Base-by-base conservation (phyloP, 257 asterid species). In the Linderniella brevidens region DNA sequence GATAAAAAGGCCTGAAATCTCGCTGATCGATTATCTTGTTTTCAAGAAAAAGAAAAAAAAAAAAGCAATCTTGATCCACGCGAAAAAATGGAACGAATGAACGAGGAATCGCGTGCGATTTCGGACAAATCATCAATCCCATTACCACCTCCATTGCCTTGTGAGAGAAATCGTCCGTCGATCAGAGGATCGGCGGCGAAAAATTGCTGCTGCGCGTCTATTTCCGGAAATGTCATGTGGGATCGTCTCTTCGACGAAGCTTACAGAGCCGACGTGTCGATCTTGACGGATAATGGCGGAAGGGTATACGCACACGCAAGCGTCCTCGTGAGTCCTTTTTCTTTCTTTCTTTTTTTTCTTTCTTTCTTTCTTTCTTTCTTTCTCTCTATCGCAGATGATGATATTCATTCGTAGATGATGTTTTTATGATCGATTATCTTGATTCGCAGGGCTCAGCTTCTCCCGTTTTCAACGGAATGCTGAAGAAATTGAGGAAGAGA, bases 221-320 rank as follows among this genome's bases (percentile, higher is more conserved):
- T 46, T 35, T 54, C 69, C 1, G 60, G 57, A 54, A 75, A 65
- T 38, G 52, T 42, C 39, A 35, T 73, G 0, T 54, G 62, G 70
- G 95, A 88, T 40, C 78, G 74, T 54, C 86, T 88, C 53, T 84
- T 88, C 19, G 92, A 84, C 39, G 85, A 84, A 64, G 95, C 64
- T 52, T 78, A 78, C 42, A 58, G 93, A 62, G 95, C 97, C 8
- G 95, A 83, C 58, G 86, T 87, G 40, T 58, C 69, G 0, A 67
- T 87, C 39, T 50, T 48, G 7, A 78, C 81, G 1, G 83, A 73
- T 8, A 60, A 57, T 25, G 84, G 77, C 10, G 70, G 59, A 8
- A 41, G 68, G 46, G 66, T 88, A 65, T 80, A 78, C 41, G 94
- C 87, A 3, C 95, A 88, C 49, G 53, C 85, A 1, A 65, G 64